Evolutionary conservation across 805 yeast genomes (phyloP), one percentile per base, ranked within the genome.

Genomic region (Sugiyamaella qingdaonensis): DNA sequence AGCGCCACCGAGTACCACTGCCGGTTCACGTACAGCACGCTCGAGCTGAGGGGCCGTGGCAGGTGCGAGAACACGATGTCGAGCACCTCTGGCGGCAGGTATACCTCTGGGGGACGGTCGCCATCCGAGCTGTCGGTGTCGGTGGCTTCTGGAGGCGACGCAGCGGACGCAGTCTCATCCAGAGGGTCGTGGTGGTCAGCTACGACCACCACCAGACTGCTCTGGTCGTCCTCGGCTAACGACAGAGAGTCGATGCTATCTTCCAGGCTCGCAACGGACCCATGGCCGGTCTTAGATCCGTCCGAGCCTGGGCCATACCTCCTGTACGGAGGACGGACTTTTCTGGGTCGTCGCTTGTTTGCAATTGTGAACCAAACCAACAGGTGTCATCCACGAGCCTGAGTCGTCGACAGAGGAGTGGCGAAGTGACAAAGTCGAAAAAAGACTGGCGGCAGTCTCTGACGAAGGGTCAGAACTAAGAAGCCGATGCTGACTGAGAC

Each of bases 281-380:
- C 51, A 27, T 48, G 44, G 31, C 39, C 51, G 39, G 45, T 18
- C 50, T 47, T 33, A 34, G 35, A 35, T 31, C 35, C 51, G 35
- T 49, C 48, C 48, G 49, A 41, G 29, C 59, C 53, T 67, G 78
- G 81, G 8, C 79, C 89, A 67, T 88, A 88, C 68, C 84, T 79
- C 68, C 82, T 78, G 70, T 87, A 90, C 4, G 91, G 90, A 52
- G 90, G 89, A 57, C 84, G 82, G 46, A 78, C 74, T 75, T 90
- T 86, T 75, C 85, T 86, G 10, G 96, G 90, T 67, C 97, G 78
- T 64, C 91, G 72, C 69, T 89, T 90, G 70, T 90, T 90, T 33
- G 90, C 97, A 84, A 90, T 90, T 16, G 47, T 61, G 56, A 9
- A 9, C 16, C 37, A 34, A 34, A 34, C 37, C 37, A 34, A 34